Evolutionary conservation across 257 asterid genomes (phyloP).

Genomic region (Vinca minor): DNA sequence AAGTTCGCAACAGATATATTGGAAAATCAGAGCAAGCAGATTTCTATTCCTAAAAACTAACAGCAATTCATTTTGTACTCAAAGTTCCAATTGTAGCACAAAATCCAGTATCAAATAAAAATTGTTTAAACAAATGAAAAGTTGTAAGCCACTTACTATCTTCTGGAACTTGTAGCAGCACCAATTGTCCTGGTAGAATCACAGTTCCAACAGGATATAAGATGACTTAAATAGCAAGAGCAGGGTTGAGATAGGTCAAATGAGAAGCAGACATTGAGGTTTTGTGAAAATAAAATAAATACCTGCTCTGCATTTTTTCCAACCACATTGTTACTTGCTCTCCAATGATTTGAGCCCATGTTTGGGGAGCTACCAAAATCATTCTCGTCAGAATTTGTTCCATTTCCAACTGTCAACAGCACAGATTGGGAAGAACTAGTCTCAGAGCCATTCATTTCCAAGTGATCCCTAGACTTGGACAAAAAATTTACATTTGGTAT

Average conservation of each 20-base stretch:
- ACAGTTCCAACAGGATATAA: neutral
- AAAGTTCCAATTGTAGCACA: neutral
- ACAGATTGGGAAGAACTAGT: slow-evolving; percentile 29
- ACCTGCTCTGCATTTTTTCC: slow-evolving; percentile 62
- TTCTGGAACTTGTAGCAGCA: slow-evolving; percentile 40
- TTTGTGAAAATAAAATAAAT: slow-evolving; percentile 3
- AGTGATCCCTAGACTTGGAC: slow-evolving; percentile 49
- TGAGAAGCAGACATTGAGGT: neutral
- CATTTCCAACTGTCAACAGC: slow-evolving; percentile 31
- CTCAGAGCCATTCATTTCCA: slow-evolving; percentile 39
- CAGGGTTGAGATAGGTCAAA: neutral
- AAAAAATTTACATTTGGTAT: slow-evolving; percentile 48
- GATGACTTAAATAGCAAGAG: neutral
- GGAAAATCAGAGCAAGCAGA: neutral
- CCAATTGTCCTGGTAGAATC: slow-evolving; percentile 37
- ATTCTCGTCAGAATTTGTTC: slow-evolving; percentile 28
- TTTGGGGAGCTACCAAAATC: slow-evolving; percentile 31
- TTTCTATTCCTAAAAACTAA: neutral
- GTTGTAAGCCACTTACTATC: slow-evolving; percentile 37
- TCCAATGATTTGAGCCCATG: slow-evolving; percentile 40
- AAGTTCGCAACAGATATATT: neutral
- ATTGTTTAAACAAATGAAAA: neutral
- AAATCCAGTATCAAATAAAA: neutral
- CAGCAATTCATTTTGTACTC: neutral
- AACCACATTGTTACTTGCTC: slow-evolving; percentile 30